Percentiles rank a stretch among this genome's conserved stretches.
These are phyloP conservation scores for Evansstolkia leycettana DNA, from an alignment of 495 filamentous ascomycete genomes.

Conservation along the genomic window DNA sequence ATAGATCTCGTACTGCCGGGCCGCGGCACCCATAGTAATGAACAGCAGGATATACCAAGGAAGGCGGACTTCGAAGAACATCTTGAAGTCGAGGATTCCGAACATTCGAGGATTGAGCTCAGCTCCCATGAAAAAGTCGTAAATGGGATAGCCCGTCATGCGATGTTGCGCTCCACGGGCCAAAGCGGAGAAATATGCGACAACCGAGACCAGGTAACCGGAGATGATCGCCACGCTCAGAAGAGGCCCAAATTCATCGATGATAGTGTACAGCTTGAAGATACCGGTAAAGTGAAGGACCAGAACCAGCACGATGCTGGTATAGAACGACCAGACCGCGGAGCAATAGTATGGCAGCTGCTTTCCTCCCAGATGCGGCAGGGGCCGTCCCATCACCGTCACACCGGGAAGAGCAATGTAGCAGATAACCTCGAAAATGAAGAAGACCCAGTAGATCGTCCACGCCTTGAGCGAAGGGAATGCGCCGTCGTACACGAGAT, in stretches of 20 bases:
- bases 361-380: conserved; percentile 68
- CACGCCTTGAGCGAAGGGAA: conserved; percentile 72
- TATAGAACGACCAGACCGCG: conserved; percentile 74
- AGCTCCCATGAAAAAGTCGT: conserved; percentile 99
- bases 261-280: conserved; percentile 85
- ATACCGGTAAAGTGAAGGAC: conserved; percentile 65
- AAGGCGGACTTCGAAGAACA: conserved; percentile 97
- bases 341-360: conserved; percentile 91
- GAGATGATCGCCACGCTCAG: conserved; percentile 84
- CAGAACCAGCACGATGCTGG: conserved; percentile 56
- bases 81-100: conserved; percentile 90
- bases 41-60: conserved; percentile 94
- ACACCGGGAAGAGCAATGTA: conserved; percentile 82
- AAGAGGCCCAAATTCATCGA: conserved; percentile 90
- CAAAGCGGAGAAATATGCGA: conserved; percentile 77
- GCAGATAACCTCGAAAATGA: conserved; percentile 66
- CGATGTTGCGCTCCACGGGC: conserved; percentile 70
- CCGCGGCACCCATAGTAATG: conserved; percentile 61
- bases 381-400: conserved; percentile 70
- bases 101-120: conserved; percentile 96
- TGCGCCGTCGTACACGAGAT: conserved; percentile 67
- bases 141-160: conserved; percentile 85
- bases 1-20: conserved; percentile 77
- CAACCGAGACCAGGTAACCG: conserved; percentile 64
- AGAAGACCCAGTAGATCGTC: conserved; percentile 86